These are phyloP conservation scores for Volvox reticuliferus DNA, from an alignment of 139 green algal species.

Conservation along the genomic window DNA sequence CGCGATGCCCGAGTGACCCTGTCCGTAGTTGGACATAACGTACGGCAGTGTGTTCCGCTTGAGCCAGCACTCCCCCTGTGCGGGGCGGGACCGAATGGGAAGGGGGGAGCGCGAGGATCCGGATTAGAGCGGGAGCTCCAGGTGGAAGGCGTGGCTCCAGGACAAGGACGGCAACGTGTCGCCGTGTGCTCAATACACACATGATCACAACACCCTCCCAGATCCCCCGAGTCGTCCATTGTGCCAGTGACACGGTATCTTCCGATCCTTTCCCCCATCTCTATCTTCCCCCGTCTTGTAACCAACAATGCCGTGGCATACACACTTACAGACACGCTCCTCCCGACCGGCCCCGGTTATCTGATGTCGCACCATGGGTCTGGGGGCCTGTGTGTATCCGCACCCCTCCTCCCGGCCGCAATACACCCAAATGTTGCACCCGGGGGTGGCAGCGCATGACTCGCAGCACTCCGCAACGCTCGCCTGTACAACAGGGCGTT, in stretches of 20 bases:
- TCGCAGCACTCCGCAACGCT: conserved; percentile 30
- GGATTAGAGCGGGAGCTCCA: background rate
- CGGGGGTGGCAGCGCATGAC: background rate
- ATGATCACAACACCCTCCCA: too few species aligned
- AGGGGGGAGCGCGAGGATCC: background rate
- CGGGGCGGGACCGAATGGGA: background rate
- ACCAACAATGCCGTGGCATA: too few species aligned
- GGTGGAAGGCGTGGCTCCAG: too few species aligned
- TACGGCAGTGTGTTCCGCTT: conserved; percentile 39
- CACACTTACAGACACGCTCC: too few species aligned
- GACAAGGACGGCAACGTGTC: too few species aligned
- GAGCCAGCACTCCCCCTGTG: conserved; percentile 45
- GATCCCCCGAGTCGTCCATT: too few species aligned
- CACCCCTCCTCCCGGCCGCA: conserved; percentile 27
- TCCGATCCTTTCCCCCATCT: too few species aligned
- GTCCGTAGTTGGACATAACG: conserved; percentile 15
- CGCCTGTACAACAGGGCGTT: background rate
- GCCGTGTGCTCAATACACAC: too few species aligned
- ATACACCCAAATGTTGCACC: conserved; percentile 49
- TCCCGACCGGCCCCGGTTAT: too few species aligned
- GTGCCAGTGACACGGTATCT: too few species aligned
- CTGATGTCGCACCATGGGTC: background rate
- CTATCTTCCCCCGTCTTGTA: too few species aligned
- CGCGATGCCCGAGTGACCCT: conserved; percentile 49
- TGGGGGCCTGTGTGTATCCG: background rate